phyloP scores from a whole-genome alignment of 148 eudicot species.

The Tetragonia tetragonoides region DNA sequence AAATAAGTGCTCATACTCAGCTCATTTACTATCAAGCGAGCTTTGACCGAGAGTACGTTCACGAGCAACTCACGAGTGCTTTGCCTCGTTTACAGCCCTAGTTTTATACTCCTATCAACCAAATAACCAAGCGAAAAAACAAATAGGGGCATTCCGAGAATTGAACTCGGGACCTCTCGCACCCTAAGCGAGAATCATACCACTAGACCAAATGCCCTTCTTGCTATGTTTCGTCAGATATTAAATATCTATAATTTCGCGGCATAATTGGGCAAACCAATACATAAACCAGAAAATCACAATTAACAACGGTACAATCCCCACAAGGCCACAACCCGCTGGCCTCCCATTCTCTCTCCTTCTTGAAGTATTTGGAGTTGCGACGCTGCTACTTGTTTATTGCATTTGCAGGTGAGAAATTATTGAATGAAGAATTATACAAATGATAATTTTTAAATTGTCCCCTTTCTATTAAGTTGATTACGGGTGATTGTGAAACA shows the following conservation, averaged over 20 bases:
- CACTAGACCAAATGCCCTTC: conserved; percentile 50
- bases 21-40: no score
- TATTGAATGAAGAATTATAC: not conserved
- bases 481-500: not conserved
- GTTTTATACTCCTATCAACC: no score
- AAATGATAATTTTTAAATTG: not conserved
- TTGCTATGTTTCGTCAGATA: not conserved
- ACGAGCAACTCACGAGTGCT: no score
- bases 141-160: conserved; percentile 88
- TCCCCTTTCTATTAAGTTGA: not conserved
- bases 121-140: no score
- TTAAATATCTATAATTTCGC: not conserved
- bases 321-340: not conserved
- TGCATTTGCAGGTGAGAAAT: not conserved
- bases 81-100: no score
- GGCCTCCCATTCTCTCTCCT: not conserved
- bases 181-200: conserved; percentile 73
- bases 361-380: not conserved
- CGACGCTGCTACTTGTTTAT: not conserved
- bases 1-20: no score
- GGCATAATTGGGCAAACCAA: not conserved
- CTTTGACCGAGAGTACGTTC: no score
- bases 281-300: not conserved
- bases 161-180: conserved; percentile 96
- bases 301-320: not conserved